phyloP scores from a whole-genome alignment of 129 eudicot species.

The Sambucus nigra region DNA sequence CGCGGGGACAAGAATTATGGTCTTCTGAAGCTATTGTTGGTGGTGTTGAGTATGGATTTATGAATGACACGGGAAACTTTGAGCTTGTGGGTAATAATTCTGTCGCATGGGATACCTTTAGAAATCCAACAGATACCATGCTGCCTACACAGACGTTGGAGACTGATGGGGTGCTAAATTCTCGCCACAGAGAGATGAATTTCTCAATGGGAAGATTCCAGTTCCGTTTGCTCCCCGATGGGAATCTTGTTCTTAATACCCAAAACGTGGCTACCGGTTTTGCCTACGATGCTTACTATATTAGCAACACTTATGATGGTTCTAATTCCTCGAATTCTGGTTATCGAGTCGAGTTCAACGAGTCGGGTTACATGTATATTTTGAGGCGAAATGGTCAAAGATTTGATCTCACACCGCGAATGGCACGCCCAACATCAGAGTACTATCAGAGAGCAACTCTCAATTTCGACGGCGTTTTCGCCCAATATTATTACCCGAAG shows the following conservation, averaged over 20 bases:
- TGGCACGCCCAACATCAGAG: constrained; percentile 11
- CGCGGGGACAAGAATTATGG: constrained; percentile 33
- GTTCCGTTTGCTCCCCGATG: constrained; percentile 16
- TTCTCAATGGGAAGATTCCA: constrained; percentile 32
- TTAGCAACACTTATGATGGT: constrained; percentile 9
- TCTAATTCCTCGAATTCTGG: constrained; percentile 15
- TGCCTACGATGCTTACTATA: constrained; percentile 16
- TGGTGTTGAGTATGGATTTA: constrained; percentile 19
- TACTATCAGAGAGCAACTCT: constrained; percentile 41
- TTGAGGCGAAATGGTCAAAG: constrained; percentile 19
- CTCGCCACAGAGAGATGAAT: constrained; percentile 14
- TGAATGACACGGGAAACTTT: constrained; percentile 59
- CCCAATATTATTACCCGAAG: constrained; percentile 29
- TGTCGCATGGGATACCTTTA: constrained; percentile 29
- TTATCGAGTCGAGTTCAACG: constrained; percentile 17
- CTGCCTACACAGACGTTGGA: constrained; percentile 25
- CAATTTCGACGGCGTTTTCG: constrained; percentile 39
- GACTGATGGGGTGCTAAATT: constrained; percentile 2
- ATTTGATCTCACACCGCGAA: constrained; percentile 1
- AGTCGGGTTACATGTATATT: constrained; percentile 20
- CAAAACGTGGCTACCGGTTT: constrained; percentile 1
- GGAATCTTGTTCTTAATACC: constrained; percentile 32
- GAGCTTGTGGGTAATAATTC: constrained; percentile 20
- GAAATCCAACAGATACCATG: constrained; percentile 24
- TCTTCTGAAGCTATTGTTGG: not conserved